Percentiles rank a stretch among this genome's conserved stretches.
Evolutionary conservation across 2,329 filamentous ascomycete genomes (phyloP).

Genomic region (Ampelomyces quisqualis): DNA sequence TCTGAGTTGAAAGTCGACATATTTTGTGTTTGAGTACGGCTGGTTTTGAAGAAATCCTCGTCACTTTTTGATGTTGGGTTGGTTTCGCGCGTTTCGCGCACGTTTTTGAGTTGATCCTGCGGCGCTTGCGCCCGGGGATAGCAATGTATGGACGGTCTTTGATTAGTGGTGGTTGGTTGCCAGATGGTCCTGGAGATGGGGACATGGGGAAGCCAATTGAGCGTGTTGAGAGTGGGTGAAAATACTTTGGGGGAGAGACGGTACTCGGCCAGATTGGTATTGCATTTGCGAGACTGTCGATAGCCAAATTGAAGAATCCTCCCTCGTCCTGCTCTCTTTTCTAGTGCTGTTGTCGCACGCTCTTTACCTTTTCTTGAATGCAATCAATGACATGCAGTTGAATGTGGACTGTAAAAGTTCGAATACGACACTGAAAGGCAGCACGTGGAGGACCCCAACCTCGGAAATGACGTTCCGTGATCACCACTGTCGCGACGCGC

Average conservation of each 20-base stretch:
- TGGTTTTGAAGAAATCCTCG: constrained; percentile 42
- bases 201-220: constrained; percentile 10
- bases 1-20: constrained; percentile 42
- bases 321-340: constrained; percentile 10
- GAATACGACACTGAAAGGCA: too few species aligned
- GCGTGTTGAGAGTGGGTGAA: constrained; percentile 14
- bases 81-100: constrained; percentile 39
- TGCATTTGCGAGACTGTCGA: constrained; percentile 26
- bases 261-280: constrained; percentile 14
- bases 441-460: too few species aligned
- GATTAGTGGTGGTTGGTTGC: constrained; percentile 13
- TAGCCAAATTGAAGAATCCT: constrained; percentile 27
- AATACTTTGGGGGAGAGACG: constrained; percentile 21
- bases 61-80: constrained; percentile 44
- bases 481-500: too few species aligned
- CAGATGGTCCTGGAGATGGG: constrained; percentile 9
- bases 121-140: constrained; percentile 35
- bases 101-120: constrained; percentile 36
- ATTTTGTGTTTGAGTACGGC: constrained; percentile 39
- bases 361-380: constrained; percentile 5
- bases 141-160: constrained; percentile 13
- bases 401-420: too few species aligned
- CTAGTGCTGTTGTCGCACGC: constrained; percentile 1
- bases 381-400: background rate
- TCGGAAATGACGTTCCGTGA: too few species aligned